These are phyloP conservation scores for Petrea volubilis DNA, from an alignment of 257 asterid genomes.

Conservation along the genomic window DNA sequence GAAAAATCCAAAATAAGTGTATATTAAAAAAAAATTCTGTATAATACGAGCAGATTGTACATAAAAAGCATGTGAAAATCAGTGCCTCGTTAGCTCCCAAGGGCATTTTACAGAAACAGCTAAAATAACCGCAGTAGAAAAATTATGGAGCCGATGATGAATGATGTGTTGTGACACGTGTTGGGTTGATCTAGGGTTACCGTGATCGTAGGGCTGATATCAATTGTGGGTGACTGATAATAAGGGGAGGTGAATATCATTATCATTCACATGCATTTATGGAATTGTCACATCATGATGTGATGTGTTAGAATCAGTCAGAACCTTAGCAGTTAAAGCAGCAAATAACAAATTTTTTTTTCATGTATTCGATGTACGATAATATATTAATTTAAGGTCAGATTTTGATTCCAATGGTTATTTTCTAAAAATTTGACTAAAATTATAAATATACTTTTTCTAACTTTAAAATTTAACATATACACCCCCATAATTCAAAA, in stretches of 20 bases:
- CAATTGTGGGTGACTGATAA: conserved; percentile 18
- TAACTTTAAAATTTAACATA: no score
- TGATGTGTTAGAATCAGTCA: background rate
- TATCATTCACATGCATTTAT: conserved; percentile 2
- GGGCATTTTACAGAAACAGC: background rate
- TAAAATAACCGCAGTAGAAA: background rate
- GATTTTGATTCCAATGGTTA: no score
- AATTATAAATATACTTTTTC: no score
- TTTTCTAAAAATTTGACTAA: no score
- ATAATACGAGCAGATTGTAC: background rate
- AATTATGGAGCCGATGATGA: background rate
- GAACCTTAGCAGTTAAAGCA: no score
- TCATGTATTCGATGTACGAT: no score
- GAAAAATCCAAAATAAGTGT: no score
- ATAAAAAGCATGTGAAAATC: conserved; percentile 40
- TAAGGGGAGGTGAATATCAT: conserved; percentile 18
- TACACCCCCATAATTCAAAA: no score
- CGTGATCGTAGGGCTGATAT: conserved; percentile 21
- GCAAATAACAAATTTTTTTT: no score
- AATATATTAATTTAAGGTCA: no score
- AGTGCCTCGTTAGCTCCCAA: conserved; percentile 32
- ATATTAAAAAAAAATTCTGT: background rate
- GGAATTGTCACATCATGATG: conserved; percentile 28
- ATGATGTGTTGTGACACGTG: conserved; percentile 15
- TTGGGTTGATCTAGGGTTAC: background rate